Base-by-base conservation (phyloP, 345 rosid species). In the Passiflora organensis region DNA sequence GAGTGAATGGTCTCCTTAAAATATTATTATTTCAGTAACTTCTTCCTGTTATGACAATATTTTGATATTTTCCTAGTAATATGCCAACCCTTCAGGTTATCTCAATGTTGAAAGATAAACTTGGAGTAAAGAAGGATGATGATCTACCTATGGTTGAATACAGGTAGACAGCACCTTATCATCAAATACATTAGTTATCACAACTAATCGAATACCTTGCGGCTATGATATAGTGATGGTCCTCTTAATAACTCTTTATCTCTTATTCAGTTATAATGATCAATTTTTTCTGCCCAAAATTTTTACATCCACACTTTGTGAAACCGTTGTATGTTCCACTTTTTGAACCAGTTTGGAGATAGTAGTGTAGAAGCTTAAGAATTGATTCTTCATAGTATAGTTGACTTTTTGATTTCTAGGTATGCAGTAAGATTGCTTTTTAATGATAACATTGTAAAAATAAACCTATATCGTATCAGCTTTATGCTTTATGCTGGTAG, bases 91-190 rank as follows among this genome's bases (percentile, higher is more conserved):
- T 82, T 76, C 82, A 91, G 98, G 85, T 87, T 62, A 78, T 85
- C 49, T 74, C 85, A 17, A 78, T 79, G 86, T 66, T 91, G 65
- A 91, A 88, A 76, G 84, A 86, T 73, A 91, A 76, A 76, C 85
- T 91, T 59, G 88, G 90, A 59, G 76, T 88, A 10, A 59, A 76
- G 39, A 78, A 77, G 54, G 93, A 88, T 28, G 84, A 91, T 73
- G 74, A 54, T 54, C 90, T 91, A 66, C 82, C 78, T 14, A 75
- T 73, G 69, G 90, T 85, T 60, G 80, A 85, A 72, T 84, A 87
- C 80, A 74, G 73, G 98, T 91, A 79, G 53, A 72, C 51, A 18
- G 38, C 59, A 41, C 55, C 55, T 36, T 19, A 9, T 10, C 25
- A 1, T 19, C 39, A 2, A 24, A 12, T 28, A 8, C 34, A 28